Base-by-base conservation (phyloP, 345 rosid species). In the Luvunga scandens region DNA sequence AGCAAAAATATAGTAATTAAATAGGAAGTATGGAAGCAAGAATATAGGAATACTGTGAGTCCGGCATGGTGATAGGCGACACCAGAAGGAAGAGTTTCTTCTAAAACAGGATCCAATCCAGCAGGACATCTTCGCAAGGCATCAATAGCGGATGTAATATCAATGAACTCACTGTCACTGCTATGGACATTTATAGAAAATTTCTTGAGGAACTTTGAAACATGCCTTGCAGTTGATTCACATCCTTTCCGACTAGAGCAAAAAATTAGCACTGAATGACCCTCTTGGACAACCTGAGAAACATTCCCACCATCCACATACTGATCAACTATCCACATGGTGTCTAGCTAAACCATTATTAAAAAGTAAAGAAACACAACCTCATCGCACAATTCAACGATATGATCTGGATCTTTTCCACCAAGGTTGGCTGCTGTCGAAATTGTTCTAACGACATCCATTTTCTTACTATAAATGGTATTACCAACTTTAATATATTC, bases 1-100 rank as follows among this genome's bases (percentile, higher is more conserved):
- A 66, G 69, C 22, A 76, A 71, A 50, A 68, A 75, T 16, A 27
- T 42, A 13, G 55, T n/a, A 28, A 53, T 38, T 18, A 27, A 33
- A 79, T 25, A 77, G 56, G 25, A 68, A 36, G n/a, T 45, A 85
- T 48, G 42, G 69, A 70, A 80, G 69, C 84, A 78, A 22, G 80
- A 70, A 56, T 59, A 78, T 70, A 80, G 71, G 62, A 70, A 87
- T 79, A 95, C 99, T n/a, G 98, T 95, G 59, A 95, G 93, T 76
- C 99, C 99, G 81, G 99, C 97, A 87, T 95, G 99, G 81, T 95
- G 99, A 90, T 93, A 95, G 71, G 98, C 99, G 86, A 95, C 94
- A 78, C 99, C 99, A 80, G 85, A 88, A 75, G 94, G 93, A 86
- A 95, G 91, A 79, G 95, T 93, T 85, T 95, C 97, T 88, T 91